A percentile compares a stretch with the other conserved stretches of the same genome.
Evolutionary conservation across 805 yeast species (phyloP).

Genomic region (Scheffersomyces amazonensis): DNA sequence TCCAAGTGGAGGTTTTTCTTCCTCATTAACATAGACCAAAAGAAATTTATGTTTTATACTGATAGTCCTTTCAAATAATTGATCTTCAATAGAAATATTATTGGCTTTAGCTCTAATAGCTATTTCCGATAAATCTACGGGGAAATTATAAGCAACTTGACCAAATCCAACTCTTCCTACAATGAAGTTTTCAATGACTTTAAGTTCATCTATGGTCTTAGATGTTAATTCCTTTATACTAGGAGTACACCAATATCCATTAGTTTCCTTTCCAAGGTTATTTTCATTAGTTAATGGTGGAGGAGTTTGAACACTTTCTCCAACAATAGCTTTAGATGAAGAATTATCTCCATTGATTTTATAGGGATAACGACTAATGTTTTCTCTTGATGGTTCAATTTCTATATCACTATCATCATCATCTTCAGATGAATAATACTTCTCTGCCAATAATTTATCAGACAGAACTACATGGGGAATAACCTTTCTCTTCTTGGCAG

Average conservation of each 20-base stretch:
- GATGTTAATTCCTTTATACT: constrained; percentile 46
- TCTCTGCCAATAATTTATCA: constrained; percentile 14
- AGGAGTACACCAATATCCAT: constrained; percentile 75
- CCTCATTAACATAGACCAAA: constrained; percentile 57
- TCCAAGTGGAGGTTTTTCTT: constrained; percentile 60
- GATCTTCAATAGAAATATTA: constrained; percentile 36
- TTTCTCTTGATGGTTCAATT: constrained; percentile 3
- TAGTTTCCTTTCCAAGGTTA: constrained; percentile 7
- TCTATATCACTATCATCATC: constrained; percentile 12
- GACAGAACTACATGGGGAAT: constrained; percentile 13
- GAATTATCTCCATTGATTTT: constrained; percentile 5
- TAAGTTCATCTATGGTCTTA: constrained; percentile 45
- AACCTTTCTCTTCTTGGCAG: constrained; percentile 29
- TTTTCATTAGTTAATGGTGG: constrained; percentile 6
- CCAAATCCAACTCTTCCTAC: constrained; percentile 70
- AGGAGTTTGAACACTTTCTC: constrained; percentile 10
- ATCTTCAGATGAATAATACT: constrained; percentile 21
- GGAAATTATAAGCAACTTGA: constrained; percentile 59
- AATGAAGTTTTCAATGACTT: constrained; percentile 58
- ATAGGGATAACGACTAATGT: constrained; percentile 11
- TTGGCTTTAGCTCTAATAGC: constrained; percentile 35
- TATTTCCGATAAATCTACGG: constrained; percentile 66
- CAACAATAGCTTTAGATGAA: constrained; percentile 6
- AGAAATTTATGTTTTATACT: constrained; percentile 49
- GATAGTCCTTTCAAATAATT: constrained; percentile 32